Evolutionary conservation across 176 grass and related monocot species (phyloP).

Genomic region (Microstegium vimineum): DNA sequence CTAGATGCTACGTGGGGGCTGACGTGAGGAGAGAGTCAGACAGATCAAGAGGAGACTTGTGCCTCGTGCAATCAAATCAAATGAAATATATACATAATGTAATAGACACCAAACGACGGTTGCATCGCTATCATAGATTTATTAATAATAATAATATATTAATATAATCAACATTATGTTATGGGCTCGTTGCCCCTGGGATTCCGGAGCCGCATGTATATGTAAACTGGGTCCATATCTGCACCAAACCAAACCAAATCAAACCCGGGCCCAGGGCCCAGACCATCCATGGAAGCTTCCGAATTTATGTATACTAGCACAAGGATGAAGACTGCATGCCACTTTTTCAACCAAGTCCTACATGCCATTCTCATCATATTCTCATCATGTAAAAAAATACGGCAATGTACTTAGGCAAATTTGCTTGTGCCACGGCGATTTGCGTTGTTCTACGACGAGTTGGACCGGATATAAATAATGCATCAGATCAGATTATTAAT

Average conservation of each 20-base stretch:
- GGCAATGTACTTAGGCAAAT: neutral
- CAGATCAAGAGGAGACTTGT: neutral
- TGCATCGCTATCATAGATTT: neutral
- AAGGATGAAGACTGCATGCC: neutral
- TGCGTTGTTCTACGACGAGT: neutral
- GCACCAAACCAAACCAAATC: neutral
- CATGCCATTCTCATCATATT: no score
- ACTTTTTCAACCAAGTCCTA: neutral
- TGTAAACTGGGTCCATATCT: neutral
- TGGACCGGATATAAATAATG: neutral
- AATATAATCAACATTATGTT: neutral
- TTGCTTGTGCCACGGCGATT: neutral
- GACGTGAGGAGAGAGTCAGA: neutral
- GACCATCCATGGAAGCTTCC: slow-evolving; percentile 1
- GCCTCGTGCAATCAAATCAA: neutral
- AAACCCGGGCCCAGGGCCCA: no score
- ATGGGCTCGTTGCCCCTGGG: neutral
- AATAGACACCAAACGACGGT: neutral
- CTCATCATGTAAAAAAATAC: neutral
- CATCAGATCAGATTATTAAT: neutral
- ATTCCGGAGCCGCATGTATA: neutral
- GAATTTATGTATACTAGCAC: neutral
- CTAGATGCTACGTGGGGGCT: neutral
- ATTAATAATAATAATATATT: no score
- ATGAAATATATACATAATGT: neutral